Percentiles rank a stretch among this genome's conserved stretches.
phyloP scores from a whole-genome alignment of 805 yeast species.

The Hanseniaspora nectarophila region DNA sequence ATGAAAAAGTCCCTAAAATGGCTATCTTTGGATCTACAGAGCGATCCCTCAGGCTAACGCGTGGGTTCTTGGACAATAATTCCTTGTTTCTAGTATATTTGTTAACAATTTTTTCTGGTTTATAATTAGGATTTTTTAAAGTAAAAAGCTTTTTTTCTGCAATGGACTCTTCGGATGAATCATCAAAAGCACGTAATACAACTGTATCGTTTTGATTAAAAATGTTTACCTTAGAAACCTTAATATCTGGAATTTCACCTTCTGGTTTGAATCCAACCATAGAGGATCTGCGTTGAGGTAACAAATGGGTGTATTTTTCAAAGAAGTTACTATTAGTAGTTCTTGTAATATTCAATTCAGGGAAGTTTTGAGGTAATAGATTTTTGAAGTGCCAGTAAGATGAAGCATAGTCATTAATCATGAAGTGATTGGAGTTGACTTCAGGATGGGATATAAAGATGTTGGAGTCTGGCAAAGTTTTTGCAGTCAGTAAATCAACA shows the following conservation, averaged over 20 bases:
- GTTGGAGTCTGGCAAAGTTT: slow-evolving; percentile 34
- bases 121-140: not conserved
- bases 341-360: slow-evolving; percentile 29
- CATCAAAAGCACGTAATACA: not conserved
- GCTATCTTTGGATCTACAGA: slow-evolving; percentile 36
- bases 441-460: slow-evolving; percentile 51
- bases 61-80: not conserved
- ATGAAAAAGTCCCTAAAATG: slow-evolving; percentile 87
- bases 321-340: slow-evolving; percentile 26
- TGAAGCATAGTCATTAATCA: slow-evolving; percentile 40
- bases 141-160: not conserved
- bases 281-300: not conserved
- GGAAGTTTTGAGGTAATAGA: slow-evolving; percentile 34
- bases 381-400: slow-evolving; percentile 43
- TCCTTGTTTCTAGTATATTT: not conserved
- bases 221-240: not conserved
- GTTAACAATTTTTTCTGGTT: not conserved
- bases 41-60: not conserved
- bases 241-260: not conserved
- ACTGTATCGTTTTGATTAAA: not conserved
- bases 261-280: not conserved
- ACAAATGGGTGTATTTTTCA: slow-evolving; percentile 21
- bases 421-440: slow-evolving; percentile 52
- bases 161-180: not conserved
- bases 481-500: slow-evolving; percentile 42